Evolutionary conservation across 73 alveolate species (phyloP), one percentile per base, ranked within the genome.

Genomic region (Paramecium primaurelia): DNA sequence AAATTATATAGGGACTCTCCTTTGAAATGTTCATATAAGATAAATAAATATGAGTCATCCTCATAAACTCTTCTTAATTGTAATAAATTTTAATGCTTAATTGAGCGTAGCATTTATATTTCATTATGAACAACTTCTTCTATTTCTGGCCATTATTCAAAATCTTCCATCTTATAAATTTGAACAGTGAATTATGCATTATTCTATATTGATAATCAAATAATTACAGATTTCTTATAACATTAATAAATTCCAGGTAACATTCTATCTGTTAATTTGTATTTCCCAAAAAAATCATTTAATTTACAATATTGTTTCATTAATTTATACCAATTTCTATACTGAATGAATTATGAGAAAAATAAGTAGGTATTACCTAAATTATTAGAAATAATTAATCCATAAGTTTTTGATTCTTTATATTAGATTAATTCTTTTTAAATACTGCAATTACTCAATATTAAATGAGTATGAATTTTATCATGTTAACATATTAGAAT

Each of bases 1-100:
- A 80, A 9, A 26, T 94, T 92, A 38, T 83, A 94, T 0, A 95
- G 86, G 30, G 77, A 54, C 20, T 93, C 97, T 34, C 98, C 98
- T 20, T 86, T 73, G 14, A 86, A 80, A 47, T 94, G 92, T 44
- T 95, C 98, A 60, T 85, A 77, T 11, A 95, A 86, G 8, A 95
- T 92, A 71, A 88, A 95, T 26, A 95, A 58, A 44, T 71, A 69
- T 3, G 90, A 36, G 7, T 89, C 92, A 80, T 87, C 96, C 71
- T 95, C 98, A 58, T 92, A 95, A 0, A 71, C 92, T 47, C 95
- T 94, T 87, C 88, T 84, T 54, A 92, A 86, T 86, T 59, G 28
- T 16, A 58, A 30, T 8, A 92, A 28, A 86, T 54, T 71, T 86
- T 36, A 51, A 85, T 92, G 95, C 22, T 68, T 86, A 10, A 92